Evolutionary conservation across 108 stramenopile genomes (phyloP).

Genomic region (Chaetoceros tenuissimus): DNA sequence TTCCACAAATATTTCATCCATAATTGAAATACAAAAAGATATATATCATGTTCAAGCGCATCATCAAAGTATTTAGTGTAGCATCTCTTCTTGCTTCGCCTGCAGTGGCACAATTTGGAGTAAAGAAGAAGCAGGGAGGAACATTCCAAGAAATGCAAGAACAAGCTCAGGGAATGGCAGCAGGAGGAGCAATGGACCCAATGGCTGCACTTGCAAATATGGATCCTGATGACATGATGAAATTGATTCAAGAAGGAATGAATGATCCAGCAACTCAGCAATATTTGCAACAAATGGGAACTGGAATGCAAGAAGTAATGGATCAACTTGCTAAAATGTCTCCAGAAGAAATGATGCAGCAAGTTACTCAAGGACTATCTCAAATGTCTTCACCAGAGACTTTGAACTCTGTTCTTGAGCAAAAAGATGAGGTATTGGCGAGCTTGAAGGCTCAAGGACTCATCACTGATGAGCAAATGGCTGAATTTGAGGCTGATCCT

Average conservation of each 20-base stretch:
- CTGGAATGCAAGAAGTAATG: background rate
- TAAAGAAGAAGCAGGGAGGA: slow-evolving; percentile 33
- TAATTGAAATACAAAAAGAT: no score
- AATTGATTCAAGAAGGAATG: slow-evolving; percentile 73
- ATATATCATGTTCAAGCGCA: slow-evolving; percentile 12
- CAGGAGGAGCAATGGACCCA: slow-evolving; percentile 20
- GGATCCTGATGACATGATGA: slow-evolving; percentile 60
- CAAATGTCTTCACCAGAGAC: slow-evolving; percentile 17
- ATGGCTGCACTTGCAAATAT: slow-evolving; percentile 66
- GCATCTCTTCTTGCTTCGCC: slow-evolving; percentile 21
- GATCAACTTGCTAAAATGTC: slow-evolving; percentile 25
- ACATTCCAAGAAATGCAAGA: slow-evolving; percentile 52
- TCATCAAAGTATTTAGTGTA: slow-evolving; percentile 9
- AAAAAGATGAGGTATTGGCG: slow-evolving; percentile 58
- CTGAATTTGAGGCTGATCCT: slow-evolving; percentile 60
- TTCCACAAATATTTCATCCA: no score
- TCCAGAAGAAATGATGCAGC: slow-evolving; percentile 13
- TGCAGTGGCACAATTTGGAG: slow-evolving; percentile 58
- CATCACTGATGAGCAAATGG: slow-evolving; percentile 51
- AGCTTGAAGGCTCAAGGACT: slow-evolving; percentile 56
- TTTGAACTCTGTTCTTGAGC: slow-evolving; percentile 37
- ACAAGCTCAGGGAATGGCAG: slow-evolving; percentile 25
- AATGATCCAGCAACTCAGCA: slow-evolving; percentile 6
- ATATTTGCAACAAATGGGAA: background rate
- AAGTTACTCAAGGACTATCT: slow-evolving; percentile 19